Conservation (phyloP, 1,284 basidiomycete genomes). For the Schizophyllum amplum region DNA sequence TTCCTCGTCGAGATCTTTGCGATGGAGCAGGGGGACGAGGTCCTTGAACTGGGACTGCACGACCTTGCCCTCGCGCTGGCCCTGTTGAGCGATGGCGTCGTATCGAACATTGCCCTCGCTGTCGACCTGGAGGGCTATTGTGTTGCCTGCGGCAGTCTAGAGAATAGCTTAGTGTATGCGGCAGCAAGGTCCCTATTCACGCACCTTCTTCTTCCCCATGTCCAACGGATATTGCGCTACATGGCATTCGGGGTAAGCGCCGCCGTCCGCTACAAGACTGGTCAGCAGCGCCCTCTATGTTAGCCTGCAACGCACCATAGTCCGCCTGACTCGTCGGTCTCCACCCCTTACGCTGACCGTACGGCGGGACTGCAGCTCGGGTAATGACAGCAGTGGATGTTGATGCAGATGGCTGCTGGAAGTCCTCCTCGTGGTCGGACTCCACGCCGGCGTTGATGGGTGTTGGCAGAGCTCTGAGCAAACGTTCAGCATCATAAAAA, state of each 20-base stretch:
- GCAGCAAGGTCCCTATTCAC: slow-evolving; percentile 15
- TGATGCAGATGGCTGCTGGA: slow-evolving; percentile 25
- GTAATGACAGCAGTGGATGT: slow-evolving; percentile 36
- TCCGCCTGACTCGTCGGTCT: slow-evolving; percentile 77
- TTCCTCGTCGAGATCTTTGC: slow-evolving; percentile 79
- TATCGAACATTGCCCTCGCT: slow-evolving; percentile 94
- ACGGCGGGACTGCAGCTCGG: slow-evolving; percentile 60
- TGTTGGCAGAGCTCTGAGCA: slow-evolving; percentile 51
- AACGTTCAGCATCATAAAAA: neutral
- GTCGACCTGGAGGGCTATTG: slow-evolving; percentile 94
- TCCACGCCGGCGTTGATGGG: slow-evolving; percentile 49
- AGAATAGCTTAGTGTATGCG: slow-evolving; percentile 1
- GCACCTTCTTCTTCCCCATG: slow-evolving; percentile 90
- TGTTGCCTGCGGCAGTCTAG: slow-evolving; percentile 83
- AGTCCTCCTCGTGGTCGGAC: slow-evolving; percentile 52
- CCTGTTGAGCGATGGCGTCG: slow-evolving; percentile 94
- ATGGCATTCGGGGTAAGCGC: slow-evolving; percentile 96
- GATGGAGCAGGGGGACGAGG: slow-evolving; percentile 86
- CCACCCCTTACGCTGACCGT: slow-evolving; percentile 85
- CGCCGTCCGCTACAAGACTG: slow-evolving; percentile 66
- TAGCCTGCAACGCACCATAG: slow-evolving; percentile 52
- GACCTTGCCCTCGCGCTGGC: slow-evolving; percentile 77
- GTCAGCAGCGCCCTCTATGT: slow-evolving; percentile 1
- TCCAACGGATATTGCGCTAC: slow-evolving; percentile 95
- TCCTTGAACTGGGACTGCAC: slow-evolving; percentile 97